Conservation (phyloP, 306 rosid genomes). For the Ammopiptanthus mongolicus region DNA sequence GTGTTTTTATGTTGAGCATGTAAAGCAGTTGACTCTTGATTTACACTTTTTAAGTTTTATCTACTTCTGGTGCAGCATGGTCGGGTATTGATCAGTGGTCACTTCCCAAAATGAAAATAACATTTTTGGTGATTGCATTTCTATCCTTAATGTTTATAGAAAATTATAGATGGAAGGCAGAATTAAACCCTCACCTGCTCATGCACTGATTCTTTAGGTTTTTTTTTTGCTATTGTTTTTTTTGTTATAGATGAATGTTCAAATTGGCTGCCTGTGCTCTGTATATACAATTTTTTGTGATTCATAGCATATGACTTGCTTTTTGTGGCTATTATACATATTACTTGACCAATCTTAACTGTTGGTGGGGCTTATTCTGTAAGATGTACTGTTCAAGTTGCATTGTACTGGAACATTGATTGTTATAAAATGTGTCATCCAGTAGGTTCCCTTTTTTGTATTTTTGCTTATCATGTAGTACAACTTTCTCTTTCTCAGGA, state of each 20-base stretch:
- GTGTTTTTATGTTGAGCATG: neutral
- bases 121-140: neutral
- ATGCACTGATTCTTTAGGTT: neutral
- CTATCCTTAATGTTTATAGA: neutral
- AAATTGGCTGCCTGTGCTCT: neutral
- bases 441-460: neutral
- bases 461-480: slow-evolving; percentile 11
- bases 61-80: neutral
- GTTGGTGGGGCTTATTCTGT: neutral
- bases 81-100: neutral
- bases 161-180: neutral
- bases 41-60: neutral
- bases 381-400: neutral
- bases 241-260: neutral
- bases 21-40: neutral
- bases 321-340: neutral
- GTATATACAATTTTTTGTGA: neutral
- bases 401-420: neutral
- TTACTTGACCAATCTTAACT: neutral
- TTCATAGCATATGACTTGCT: neutral
- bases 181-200: neutral
- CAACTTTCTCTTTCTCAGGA: slow-evolving; percentile 46
- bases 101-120: neutral
- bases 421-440: neutral
- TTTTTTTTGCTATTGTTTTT: no score